phyloP scores from a whole-genome alignment of 768 basidiomycete genomes.

The Xanthoconium stramineum region DNA sequence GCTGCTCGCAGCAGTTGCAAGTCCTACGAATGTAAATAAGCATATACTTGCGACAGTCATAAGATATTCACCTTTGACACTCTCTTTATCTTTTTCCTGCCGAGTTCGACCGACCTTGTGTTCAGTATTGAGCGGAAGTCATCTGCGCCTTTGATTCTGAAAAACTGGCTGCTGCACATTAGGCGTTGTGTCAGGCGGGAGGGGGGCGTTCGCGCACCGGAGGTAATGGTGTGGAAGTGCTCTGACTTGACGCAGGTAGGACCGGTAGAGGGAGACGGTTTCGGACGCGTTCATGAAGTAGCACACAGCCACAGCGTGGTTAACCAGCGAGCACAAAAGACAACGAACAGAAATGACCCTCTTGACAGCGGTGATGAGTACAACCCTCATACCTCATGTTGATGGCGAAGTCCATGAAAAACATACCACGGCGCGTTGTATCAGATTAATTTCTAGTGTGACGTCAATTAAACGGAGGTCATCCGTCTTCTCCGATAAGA shows the following conservation, averaged over 20 bases:
- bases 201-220: conserved; percentile 32
- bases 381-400: no score
- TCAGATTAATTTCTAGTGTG: no score
- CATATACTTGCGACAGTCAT: background rate
- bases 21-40: conserved; percentile 38
- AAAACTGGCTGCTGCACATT: conserved; percentile 51
- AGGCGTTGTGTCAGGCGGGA: background rate
- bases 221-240: conserved; percentile 46
- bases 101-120: conserved; percentile 32
- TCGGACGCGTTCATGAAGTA: background rate
- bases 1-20: conserved; percentile 51
- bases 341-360: no score
- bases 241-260: conserved; percentile 39
- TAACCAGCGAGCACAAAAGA: no score
- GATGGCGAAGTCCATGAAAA: no score
- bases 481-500: no score
- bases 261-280: conserved; percentile 34
- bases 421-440: no score
- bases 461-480: no score
- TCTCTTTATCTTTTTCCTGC: conserved; percentile 43
- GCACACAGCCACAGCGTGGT: conserved; percentile 21
- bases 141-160: conserved; percentile 54
- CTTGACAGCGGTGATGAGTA: no score
- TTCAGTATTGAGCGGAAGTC: conserved; percentile 50
- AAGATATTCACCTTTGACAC: conserved; percentile 43